Evolutionary conservation across 139 green algal genomes (phyloP).

Genomic region (Haematococcus lacustris): DNA sequence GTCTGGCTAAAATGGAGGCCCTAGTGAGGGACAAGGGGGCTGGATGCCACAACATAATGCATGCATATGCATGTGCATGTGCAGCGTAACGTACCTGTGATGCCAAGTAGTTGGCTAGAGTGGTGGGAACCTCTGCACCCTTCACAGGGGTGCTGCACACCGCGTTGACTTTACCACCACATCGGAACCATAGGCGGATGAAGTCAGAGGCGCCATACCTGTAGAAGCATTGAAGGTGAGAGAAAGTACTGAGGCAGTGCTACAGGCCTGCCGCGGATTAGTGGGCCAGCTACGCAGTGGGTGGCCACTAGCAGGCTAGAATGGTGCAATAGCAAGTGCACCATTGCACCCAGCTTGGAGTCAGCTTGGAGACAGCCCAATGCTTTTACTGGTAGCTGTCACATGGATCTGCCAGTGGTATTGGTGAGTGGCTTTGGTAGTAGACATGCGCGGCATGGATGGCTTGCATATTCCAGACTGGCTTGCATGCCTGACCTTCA

Average conservation of each 20-base stretch:
- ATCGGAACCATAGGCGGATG: slow-evolving; percentile 10
- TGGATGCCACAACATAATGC: background rate
- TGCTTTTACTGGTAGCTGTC: background rate
- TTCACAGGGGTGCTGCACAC: background rate
- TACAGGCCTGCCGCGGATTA: no score
- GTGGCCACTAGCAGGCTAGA: background rate
- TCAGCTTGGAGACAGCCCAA: background rate
- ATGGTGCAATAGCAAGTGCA: no score
- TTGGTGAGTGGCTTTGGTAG: background rate
- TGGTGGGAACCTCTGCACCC: background rate
- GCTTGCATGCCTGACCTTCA: no score
- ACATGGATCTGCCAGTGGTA: background rate
- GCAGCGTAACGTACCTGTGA: background rate
- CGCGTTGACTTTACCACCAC: slow-evolving; percentile 6
- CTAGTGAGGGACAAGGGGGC: background rate
- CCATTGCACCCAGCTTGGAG: no score
- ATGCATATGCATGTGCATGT: background rate
- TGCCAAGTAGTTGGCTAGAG: background rate
- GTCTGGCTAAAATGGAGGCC: background rate
- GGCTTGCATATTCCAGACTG: no score
- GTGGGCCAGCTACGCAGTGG: background rate
- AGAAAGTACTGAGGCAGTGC: background rate
- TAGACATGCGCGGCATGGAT: no score
- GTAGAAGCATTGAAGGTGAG: background rate
- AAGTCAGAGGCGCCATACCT: slow-evolving; percentile 9